phyloP scores from a whole-genome alignment of 2,329 filamentous ascomycete species.

The Trichoderma afroharzianum region DNA sequence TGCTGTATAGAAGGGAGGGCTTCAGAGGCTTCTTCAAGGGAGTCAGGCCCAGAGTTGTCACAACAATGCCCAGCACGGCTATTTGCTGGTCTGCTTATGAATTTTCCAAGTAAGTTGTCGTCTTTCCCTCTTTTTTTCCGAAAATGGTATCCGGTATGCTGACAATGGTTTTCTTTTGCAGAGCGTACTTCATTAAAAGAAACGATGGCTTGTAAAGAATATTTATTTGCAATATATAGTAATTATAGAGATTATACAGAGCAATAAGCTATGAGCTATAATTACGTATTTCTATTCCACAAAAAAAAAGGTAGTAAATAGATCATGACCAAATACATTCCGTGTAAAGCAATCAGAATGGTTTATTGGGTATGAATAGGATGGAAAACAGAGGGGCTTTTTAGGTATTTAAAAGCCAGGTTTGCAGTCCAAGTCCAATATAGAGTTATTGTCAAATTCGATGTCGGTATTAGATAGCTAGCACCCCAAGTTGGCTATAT shows the following conservation, averaged over 20 bases:
- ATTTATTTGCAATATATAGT: neutral
- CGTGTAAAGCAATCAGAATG: neutral
- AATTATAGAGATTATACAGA: constrained; percentile 15
- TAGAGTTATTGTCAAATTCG: too few species aligned
- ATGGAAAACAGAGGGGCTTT: too few species aligned
- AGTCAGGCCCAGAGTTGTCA: constrained; percentile 84
- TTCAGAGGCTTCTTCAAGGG: constrained; percentile 88
- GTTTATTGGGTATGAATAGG: neutral
- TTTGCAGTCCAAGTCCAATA: too few species aligned
- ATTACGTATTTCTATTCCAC: neutral
- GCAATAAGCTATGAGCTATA: constrained; percentile 2
- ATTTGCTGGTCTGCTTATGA: constrained; percentile 91
- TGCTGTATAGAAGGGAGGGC: constrained; percentile 82
- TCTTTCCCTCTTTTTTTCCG: neutral
- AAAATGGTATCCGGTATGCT: neutral
- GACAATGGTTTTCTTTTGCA: constrained; percentile 24
- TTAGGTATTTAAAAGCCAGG: too few species aligned
- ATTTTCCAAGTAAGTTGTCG: constrained; percentile 65
- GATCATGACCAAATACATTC: neutral
- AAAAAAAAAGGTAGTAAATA: constrained; percentile 10
- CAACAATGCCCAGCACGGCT: constrained; percentile 98
- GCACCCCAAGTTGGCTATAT: too few species aligned
- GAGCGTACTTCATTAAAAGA: constrained; percentile 58
- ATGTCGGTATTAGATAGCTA: too few species aligned
- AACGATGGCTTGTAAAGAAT: constrained; percentile 41